phyloP scores from a whole-genome alignment of 345 rosid genomes.

The Melaleuca alternifolia region DNA sequence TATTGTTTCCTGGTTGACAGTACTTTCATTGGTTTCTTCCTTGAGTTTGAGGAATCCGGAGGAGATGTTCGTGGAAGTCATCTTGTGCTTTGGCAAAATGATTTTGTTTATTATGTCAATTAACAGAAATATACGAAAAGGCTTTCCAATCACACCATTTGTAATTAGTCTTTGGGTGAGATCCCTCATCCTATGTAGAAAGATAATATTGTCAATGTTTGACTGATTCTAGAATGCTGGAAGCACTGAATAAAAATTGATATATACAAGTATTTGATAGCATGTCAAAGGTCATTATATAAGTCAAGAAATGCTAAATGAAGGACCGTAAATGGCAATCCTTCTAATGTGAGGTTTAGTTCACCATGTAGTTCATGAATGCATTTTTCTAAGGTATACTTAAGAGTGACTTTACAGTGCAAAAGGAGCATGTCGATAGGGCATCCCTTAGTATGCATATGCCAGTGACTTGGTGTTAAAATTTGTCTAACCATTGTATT shows the following conservation, averaged over 20 bases:
- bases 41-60: neutral
- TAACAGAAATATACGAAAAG: neutral
- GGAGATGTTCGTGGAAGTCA: neutral
- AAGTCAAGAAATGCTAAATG: neutral
- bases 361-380: neutral
- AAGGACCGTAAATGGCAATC: neutral
- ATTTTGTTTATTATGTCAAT: neutral
- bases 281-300: neutral
- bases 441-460: neutral
- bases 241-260: neutral
- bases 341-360: neutral
- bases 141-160: neutral
- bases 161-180: neutral
- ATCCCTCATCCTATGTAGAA: neutral
- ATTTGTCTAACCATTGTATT: neutral
- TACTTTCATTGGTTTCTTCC: neutral
- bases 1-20: neutral
- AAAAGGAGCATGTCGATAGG: neutral
- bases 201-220: neutral
- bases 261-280: neutral
- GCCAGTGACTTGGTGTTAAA: neutral
- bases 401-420: neutral
- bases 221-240: neutral
- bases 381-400: neutral
- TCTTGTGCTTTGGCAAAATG: neutral